Percentiles rank a stretch among this genome's conserved stretches.
phyloP scores from a whole-genome alignment of 1,284 basidiomycete genomes.

The Boletus austroedulis region DNA sequence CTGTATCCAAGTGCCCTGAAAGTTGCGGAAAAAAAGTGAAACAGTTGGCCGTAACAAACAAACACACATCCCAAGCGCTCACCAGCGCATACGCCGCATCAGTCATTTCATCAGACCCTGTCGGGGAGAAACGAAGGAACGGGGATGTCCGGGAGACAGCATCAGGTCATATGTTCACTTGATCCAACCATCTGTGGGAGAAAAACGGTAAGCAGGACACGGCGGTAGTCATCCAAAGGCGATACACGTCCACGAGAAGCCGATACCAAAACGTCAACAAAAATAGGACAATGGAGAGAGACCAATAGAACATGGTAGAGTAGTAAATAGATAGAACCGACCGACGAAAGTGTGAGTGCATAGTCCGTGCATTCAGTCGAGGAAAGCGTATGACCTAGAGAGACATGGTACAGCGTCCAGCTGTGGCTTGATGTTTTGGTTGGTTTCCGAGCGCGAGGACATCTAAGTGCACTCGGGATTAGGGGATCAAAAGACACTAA shows the following conservation, averaged over 20 bases:
- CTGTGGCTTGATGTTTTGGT: slow-evolving; percentile 15
- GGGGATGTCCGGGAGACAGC: slow-evolving; percentile 30
- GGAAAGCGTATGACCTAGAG: slow-evolving; percentile 7
- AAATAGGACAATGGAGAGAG: slow-evolving; percentile 7
- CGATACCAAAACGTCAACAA: background rate
- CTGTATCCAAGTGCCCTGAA: background rate
- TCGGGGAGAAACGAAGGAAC: slow-evolving; percentile 33
- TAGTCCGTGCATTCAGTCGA: slow-evolving; percentile 18
- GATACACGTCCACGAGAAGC: slow-evolving; percentile 2
- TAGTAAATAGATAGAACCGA: slow-evolving; percentile 27
- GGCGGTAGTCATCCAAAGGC: background rate
- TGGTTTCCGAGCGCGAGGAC: slow-evolving; percentile 7
- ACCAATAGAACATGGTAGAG: slow-evolving; percentile 30
- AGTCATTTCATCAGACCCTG: slow-evolving; percentile 36
- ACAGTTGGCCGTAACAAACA: slow-evolving; percentile 4
- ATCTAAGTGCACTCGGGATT: slow-evolving; percentile 2
- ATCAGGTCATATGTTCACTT: slow-evolving; percentile 16
- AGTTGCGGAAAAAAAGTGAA: background rate
- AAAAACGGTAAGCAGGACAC: background rate
- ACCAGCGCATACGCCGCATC: slow-evolving; percentile 27
- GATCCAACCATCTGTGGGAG: background rate
- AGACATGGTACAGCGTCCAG: slow-evolving; percentile 5
- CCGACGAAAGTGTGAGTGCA: slow-evolving; percentile 10
- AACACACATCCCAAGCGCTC: slow-evolving; percentile 28
- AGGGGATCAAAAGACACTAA: slow-evolving; percentile 26